These are phyloP conservation scores for Penicillium flavigenum DNA, from an alignment of 495 filamentous ascomycete species.

Conservation along the genomic window DNA sequence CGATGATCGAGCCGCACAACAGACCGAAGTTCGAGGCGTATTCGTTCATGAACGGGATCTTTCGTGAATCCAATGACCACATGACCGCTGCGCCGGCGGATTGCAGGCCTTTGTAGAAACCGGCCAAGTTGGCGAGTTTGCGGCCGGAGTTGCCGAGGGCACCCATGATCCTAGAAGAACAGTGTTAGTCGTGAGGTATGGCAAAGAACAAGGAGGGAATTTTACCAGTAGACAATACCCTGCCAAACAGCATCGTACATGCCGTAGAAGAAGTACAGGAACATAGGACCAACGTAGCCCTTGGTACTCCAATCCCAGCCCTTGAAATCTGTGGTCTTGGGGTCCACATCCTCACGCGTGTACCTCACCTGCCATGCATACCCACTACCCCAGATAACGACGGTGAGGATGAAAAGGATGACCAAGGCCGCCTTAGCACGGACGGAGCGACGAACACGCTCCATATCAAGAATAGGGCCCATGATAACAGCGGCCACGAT, in stretches of 20 bases:
- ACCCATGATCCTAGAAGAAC: constrained; percentile 69
- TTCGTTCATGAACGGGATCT: constrained; percentile 56
- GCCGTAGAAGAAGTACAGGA: constrained; percentile 57
- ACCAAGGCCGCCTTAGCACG: constrained; percentile 42
- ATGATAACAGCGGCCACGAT: constrained; percentile 49
- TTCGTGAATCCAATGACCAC: constrained; percentile 68
- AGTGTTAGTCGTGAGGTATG: constrained; percentile 7
- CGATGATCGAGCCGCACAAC: constrained; percentile 61
- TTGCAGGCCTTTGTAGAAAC: constrained; percentile 93
- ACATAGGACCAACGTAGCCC: constrained; percentile 50
- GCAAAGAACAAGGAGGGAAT: constrained; percentile 6
- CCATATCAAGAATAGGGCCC: constrained; percentile 45
- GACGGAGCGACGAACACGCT: constrained; percentile 37
- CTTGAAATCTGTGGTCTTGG: constrained; percentile 18
- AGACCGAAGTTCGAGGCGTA: constrained; percentile 62
- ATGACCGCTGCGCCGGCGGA: constrained; percentile 80
- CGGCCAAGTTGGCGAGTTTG: constrained; percentile 84
- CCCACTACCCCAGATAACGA: constrained; percentile 52
- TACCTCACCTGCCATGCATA: constrained; percentile 52
- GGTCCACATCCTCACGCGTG: constrained; percentile 31
- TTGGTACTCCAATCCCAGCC: constrained; percentile 41
- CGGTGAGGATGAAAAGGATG: constrained; percentile 41
- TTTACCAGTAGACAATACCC: constrained; percentile 79
- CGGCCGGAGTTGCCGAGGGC: constrained; percentile 85
- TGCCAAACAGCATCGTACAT: constrained; percentile 58